Conservation (phyloP, 2,329 filamentous ascomycete species). For the Emmonsiellopsis sp. region DNA sequence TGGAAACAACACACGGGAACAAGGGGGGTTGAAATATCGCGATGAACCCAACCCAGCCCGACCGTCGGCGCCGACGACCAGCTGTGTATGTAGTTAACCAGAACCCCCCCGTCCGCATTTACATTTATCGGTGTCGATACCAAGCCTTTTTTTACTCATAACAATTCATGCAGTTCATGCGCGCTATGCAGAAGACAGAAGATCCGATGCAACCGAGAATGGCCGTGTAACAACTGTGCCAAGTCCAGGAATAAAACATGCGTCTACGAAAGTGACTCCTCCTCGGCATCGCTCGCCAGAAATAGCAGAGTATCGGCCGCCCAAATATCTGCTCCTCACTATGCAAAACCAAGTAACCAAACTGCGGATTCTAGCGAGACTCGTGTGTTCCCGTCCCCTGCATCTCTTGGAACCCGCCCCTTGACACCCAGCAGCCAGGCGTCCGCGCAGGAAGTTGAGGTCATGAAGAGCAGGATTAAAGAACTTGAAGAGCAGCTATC, state of each 20-base stretch:
- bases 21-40: neutral
- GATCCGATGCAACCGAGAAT: conserved; percentile 51
- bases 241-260: conserved; percentile 46
- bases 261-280: conserved; percentile 33
- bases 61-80: conserved; percentile 34
- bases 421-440: conserved; percentile 18
- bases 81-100: conserved; percentile 34
- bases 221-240: conserved; percentile 53
- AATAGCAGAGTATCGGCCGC: neutral
- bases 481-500: conserved; percentile 39
- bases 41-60: conserved; percentile 18
- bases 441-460: conserved; percentile 26
- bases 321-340: neutral
- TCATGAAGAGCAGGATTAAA: conserved; percentile 31
- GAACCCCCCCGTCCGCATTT: neutral
- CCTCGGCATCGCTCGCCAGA: conserved; percentile 4
- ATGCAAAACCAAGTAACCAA: neutral
- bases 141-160: conserved; percentile 6
- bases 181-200: conserved; percentile 52
- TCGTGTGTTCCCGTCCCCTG: conserved; percentile 7
- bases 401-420: conserved; percentile 9
- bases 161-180: conserved; percentile 38
- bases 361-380: conserved; percentile 7
- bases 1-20: no score
- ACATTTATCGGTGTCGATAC: no score